A percentile compares a stretch with the other conserved stretches of the same genome.
These are phyloP conservation scores for Chlorella sp. DNA, from an alignment of 139 green algal species.

Conservation along the genomic window DNA sequence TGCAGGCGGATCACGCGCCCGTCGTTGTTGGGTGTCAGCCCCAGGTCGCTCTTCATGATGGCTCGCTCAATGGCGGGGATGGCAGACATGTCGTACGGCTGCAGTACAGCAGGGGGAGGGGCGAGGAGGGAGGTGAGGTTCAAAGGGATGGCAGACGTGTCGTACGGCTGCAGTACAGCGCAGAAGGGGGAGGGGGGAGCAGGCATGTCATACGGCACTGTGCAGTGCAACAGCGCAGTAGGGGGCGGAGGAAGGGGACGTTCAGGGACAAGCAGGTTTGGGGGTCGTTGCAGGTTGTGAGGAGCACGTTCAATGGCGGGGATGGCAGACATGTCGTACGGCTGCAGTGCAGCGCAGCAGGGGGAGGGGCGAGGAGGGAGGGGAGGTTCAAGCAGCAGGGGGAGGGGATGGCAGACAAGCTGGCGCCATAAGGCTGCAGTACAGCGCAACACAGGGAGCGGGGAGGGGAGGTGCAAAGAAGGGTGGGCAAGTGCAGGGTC, in stretches of 20 bases:
- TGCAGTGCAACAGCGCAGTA: no score
- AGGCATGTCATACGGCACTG: neutral
- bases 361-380: neutral
- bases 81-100: constrained; percentile 89
- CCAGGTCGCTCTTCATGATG: constrained; percentile 87
- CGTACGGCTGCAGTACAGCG: constrained; percentile 83
- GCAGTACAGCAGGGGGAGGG: neutral
- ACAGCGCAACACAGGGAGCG: no score
- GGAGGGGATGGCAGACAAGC: neutral
- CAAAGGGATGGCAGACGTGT: constrained; percentile 76
- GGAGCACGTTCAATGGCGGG: constrained; percentile 79
- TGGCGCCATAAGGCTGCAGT: no score
- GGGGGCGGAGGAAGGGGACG: no score
- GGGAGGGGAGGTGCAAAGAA: no score
- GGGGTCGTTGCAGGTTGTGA: no score
- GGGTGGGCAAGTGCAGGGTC: no score
- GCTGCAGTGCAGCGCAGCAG: constrained; percentile 46
- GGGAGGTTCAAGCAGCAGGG: neutral
- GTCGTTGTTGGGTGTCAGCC: constrained; percentile 95
- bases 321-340: constrained; percentile 91
- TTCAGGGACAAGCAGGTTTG: no score
- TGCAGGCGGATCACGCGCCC: constrained; percentile 92
- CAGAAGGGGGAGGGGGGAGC: neutral
- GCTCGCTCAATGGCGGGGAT: constrained; percentile 84
- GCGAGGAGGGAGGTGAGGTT: neutral